Base-by-base conservation (phyloP, 2,329 filamentous ascomycete species). In the Salinomyces thailandicus region DNA sequence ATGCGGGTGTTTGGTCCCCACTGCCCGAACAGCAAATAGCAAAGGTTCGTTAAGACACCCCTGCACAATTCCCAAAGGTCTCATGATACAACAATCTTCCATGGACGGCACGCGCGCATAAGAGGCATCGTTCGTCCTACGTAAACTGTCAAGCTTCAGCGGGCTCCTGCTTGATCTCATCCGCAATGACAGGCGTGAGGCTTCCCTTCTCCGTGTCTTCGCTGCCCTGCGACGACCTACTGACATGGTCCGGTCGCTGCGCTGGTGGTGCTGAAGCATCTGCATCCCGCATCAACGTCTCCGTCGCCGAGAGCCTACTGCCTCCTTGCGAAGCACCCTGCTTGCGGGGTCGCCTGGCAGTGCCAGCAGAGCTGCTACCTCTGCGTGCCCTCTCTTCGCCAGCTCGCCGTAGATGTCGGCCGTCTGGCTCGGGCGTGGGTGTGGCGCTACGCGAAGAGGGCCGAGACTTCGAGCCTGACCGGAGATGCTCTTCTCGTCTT, bases 281-380 rank as follows among this genome's bases (percentile, higher is more conserved):
- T 33, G 31, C 33, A 26, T 43, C 45, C 31, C 50, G 41, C 27
- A 54, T 31, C 5, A 55, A 20, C 5, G 48, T 54, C 37, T 54
- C 52, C 9, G 52, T 52, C 7, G 50, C 46, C 3, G 43, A 48
- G 4, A 55, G 43, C 9, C 52, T 36, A 35, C 51, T 54, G 13
- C 41, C 46, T 14, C 44, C 40, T 14, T 46, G 43, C 18, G 39
- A 32, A 2, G 38, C 35, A 20, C 33, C 27, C 12, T 37, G 35
- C 27, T 47, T 51, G n/a, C 50, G 28, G n/a, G 38, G 28, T 13
- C 28, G 4, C 18, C 12, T 17, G 27, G 18, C 30, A 12, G 17
- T 16, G 17, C n/a, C 15, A 26, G n/a, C 16, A 8, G 40, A 37
- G 28, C 45, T 51, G 37, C 52, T 53, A 17, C 51, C 47, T 29